These are phyloP conservation scores for Phyllosticta capitalensis DNA, from an alignment of 2,329 filamentous ascomycete species.

Conservation along the genomic window DNA sequence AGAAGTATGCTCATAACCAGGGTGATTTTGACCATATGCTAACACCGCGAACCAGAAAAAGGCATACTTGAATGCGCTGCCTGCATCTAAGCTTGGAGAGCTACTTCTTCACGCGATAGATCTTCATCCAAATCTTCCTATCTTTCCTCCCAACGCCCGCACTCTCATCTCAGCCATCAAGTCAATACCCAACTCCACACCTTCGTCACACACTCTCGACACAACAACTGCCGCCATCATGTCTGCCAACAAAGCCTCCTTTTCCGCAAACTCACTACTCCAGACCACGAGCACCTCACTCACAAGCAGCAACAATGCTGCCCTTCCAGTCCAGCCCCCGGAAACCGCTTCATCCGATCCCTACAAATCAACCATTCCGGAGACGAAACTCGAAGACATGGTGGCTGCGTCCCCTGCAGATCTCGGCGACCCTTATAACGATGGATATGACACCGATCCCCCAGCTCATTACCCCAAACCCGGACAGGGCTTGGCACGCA, in stretches of 20 bases:
- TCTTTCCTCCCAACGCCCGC: constrained; percentile 44
- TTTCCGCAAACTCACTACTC: neutral
- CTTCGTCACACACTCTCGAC: constrained; percentile 11
- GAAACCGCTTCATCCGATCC: constrained; percentile 11
- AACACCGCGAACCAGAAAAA: constrained; percentile 42
- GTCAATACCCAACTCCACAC: constrained; percentile 3
- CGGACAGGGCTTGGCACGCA: constrained; percentile 47
- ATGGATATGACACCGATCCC: constrained; percentile 45
- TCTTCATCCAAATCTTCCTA: constrained; percentile 53
- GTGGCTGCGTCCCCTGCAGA: neutral
- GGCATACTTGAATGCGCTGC: constrained; percentile 52
- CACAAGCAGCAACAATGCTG: neutral
- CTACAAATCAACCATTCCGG: neutral
- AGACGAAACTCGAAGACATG: constrained; percentile 14
- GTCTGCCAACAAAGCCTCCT: neutral
- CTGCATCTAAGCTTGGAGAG: constrained; percentile 53
- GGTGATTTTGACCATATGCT: constrained; percentile 13
- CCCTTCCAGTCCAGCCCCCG: constrained; percentile 12
- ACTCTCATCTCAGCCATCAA: constrained; percentile 15
- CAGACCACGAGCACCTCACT: constrained; percentile 3
- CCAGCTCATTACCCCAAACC: constrained; percentile 53
- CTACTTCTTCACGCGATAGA: constrained; percentile 54
- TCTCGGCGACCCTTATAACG: constrained; percentile 16
- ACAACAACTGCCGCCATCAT: constrained; percentile 10
- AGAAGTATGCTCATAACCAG: constrained; percentile 26